Percentiles rank a stretch among this genome's conserved stretches.
Conservation (phyloP, 2,329 filamentous ascomycete genomes). For the Arthrobotrys sphaeroides region DNA sequence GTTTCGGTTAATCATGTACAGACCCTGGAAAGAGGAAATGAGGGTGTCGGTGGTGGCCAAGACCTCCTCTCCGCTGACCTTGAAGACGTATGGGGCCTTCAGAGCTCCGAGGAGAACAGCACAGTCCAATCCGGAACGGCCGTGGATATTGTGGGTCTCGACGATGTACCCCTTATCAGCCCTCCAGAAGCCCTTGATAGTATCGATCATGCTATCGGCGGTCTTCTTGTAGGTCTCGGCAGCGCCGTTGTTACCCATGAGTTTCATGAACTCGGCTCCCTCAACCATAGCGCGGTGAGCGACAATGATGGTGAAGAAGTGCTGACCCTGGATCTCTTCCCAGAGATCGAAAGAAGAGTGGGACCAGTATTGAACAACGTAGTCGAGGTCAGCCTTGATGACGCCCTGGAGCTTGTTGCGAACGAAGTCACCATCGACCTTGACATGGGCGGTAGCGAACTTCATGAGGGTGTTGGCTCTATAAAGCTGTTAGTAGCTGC, state of each 20-base stretch:
- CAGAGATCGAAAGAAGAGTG: slow-evolving; percentile 63
- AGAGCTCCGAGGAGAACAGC: slow-evolving; percentile 75
- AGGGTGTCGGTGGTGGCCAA: slow-evolving; percentile 80
- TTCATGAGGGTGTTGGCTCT: slow-evolving; percentile 62
- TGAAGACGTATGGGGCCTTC: slow-evolving; percentile 77
- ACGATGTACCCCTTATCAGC: slow-evolving; percentile 69
- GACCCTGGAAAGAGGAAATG: slow-evolving; percentile 76
- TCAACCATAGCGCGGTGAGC: slow-evolving; percentile 71
- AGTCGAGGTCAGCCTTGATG: slow-evolving; percentile 64
- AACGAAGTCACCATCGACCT: slow-evolving; percentile 57
- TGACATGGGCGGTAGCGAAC: slow-evolving; percentile 62
- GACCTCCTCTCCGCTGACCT: slow-evolving; percentile 75
- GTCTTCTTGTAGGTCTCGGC: slow-evolving; percentile 66
- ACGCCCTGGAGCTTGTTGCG: slow-evolving; percentile 59
- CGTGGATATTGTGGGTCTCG: slow-evolving; percentile 73
- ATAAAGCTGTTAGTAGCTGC: neutral
- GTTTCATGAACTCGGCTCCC: slow-evolving; percentile 73
- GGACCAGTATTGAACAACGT: slow-evolving; percentile 63
- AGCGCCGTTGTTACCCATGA: slow-evolving; percentile 70
- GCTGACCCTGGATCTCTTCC: slow-evolving; percentile 65
- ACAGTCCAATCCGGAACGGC: slow-evolving; percentile 74
- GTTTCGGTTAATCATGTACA: slow-evolving; percentile 76
- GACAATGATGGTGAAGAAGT: slow-evolving; percentile 79
- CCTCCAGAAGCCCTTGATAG: slow-evolving; percentile 78
- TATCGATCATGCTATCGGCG: slow-evolving; percentile 76